A percentile compares a stretch with the other conserved stretches of the same genome.
phyloP scores from a whole-genome alignment of 2,329 filamentous ascomycete species.

The Apiospora hydei region DNA sequence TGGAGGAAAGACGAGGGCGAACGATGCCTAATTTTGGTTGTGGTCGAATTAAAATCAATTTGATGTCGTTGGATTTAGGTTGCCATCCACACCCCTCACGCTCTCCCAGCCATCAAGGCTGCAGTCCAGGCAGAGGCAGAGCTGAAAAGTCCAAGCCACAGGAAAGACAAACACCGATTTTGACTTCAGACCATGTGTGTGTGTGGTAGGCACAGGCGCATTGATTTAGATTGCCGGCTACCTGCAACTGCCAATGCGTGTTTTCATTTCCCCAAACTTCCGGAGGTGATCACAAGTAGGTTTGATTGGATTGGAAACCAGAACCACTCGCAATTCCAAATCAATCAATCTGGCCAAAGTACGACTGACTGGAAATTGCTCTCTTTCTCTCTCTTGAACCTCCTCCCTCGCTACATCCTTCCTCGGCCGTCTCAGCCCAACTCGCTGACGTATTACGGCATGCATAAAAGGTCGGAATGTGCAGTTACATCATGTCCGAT shows the following conservation, averaged over 20 bases:
- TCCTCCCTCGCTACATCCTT: neutral
- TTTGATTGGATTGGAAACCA: neutral
- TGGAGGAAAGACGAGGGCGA: neutral
- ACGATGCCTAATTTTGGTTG: constrained; percentile 5
- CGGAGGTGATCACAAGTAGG: neutral
- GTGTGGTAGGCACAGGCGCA: neutral
- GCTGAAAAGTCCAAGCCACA: constrained; percentile 13
- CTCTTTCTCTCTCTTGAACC: neutral
- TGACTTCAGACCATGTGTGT: neutral
- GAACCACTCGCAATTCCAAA: neutral
- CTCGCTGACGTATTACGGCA: neutral
- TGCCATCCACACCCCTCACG: neutral
- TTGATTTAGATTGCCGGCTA: neutral
- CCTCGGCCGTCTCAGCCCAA: neutral
- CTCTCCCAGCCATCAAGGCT: neutral
- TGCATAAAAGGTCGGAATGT: neutral
- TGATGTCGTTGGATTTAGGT: neutral
- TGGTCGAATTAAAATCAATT: neutral
- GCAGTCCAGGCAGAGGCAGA: neutral
- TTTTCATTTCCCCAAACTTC: too few species aligned
- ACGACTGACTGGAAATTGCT: neutral
- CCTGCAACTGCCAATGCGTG: neutral
- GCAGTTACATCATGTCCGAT: neutral
- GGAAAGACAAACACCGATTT: neutral
- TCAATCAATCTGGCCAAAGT: too few species aligned